A percentile compares a stretch with the other conserved stretches of the same genome.
phyloP scores from a whole-genome alignment of 1,139 yeast genomes.

The Debaryomyces singareniensis region DNA sequence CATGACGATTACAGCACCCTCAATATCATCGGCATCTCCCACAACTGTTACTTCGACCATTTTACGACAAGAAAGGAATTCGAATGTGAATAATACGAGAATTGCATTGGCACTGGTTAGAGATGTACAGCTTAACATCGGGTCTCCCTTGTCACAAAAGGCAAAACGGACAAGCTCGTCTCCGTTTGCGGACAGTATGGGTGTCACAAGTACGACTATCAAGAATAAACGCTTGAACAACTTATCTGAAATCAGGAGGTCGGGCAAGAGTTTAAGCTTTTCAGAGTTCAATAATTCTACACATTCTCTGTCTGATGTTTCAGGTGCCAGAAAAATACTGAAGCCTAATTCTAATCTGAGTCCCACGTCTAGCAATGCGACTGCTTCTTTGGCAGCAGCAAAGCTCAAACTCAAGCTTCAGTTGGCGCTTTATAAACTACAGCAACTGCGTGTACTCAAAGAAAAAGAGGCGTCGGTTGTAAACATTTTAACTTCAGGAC shows the following conservation, averaged over 20 bases:
- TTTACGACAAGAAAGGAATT: neutral
- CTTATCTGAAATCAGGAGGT: slow-evolving; percentile 2
- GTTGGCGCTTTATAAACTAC: slow-evolving; percentile 70
- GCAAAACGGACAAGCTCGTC: slow-evolving; percentile 3
- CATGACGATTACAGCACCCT: neutral
- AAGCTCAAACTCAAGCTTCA: slow-evolving; percentile 65
- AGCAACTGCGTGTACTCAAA: slow-evolving; percentile 15
- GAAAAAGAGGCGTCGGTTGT: neutral
- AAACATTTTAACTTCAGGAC: neutral
- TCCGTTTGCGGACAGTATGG: neutral
- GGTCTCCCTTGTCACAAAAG: slow-evolving; percentile 10
- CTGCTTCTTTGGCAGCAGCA: slow-evolving; percentile 45
- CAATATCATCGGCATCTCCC: slow-evolving; percentile 1
- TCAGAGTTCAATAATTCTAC: slow-evolving; percentile 20
- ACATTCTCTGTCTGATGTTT: no score
- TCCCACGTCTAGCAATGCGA: slow-evolving; percentile 11
- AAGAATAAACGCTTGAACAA: neutral
- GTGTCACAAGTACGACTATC: neutral
- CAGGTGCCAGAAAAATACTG: neutral
- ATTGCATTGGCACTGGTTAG: slow-evolving; percentile 34
- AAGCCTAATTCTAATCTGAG: neutral
- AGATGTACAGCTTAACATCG: slow-evolving; percentile 23
- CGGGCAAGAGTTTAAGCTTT: slow-evolving; percentile 16
- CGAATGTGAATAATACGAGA: slow-evolving; percentile 14
- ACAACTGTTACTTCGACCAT: slow-evolving; percentile 1